phyloP scores from a whole-genome alignment of 2,329 filamentous ascomycete genomes.

The Alternaria sp. region DNA sequence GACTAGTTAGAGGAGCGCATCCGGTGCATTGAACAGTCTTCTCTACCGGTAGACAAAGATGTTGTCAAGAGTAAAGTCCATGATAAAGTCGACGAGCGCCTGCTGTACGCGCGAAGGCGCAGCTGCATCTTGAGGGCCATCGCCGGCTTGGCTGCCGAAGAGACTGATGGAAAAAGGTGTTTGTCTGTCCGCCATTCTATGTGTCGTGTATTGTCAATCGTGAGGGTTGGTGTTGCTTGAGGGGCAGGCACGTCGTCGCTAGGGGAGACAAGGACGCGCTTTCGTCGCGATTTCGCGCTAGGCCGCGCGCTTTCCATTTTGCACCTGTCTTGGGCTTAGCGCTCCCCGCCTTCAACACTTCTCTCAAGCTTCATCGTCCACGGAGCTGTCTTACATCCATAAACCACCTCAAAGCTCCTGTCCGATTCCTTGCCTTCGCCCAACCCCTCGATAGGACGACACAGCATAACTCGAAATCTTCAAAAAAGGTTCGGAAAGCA shows the following conservation, averaged over 20 bases:
- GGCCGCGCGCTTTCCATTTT: slow-evolving; percentile 23
- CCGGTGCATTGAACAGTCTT: neutral
- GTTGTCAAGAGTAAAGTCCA: slow-evolving; percentile 94
- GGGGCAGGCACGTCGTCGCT: slow-evolving; percentile 28
- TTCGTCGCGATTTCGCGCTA: slow-evolving; percentile 19
- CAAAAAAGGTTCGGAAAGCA: no score
- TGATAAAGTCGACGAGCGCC: slow-evolving; percentile 86
- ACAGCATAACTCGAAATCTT: neutral
- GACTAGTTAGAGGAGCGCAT: slow-evolving; percentile 42
- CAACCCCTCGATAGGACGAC: neutral
- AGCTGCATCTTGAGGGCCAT: slow-evolving; percentile 42
- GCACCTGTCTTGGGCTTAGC: slow-evolving; percentile 14
- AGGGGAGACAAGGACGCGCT: slow-evolving; percentile 29
- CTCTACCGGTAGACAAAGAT: slow-evolving; percentile 84
- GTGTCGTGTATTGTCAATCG: slow-evolving; percentile 15
- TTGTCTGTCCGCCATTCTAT: slow-evolving; percentile 70
- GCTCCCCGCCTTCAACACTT: neutral
- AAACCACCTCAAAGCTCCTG: no score
- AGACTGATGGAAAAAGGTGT: slow-evolving; percentile 87
- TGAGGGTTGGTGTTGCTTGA: slow-evolving; percentile 23
- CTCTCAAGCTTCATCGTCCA: neutral
- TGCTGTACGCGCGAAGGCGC: slow-evolving; percentile 66
- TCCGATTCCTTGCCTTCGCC: neutral
- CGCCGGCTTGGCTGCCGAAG: slow-evolving; percentile 61
- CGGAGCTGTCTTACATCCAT: no score